These are phyloP conservation scores for Aurantiochytrium sp. DNA, from an alignment of 108 stramenopile species.

Conservation along the genomic window DNA sequence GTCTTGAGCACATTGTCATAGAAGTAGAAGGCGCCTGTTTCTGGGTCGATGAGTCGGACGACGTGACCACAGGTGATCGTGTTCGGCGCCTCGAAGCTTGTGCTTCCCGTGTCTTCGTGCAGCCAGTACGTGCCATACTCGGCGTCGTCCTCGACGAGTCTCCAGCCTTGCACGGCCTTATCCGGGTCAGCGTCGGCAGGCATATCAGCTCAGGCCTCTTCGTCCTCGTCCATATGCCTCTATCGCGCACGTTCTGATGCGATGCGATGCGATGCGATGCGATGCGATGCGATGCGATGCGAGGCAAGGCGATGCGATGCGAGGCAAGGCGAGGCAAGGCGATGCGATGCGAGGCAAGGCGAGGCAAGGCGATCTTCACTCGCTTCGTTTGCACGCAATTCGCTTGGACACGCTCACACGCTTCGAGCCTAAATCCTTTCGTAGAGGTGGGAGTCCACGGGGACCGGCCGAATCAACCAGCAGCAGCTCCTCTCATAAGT, in stretches of 20 bases:
- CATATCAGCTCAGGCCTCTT: no score
- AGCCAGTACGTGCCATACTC: background rate
- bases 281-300: background rate
- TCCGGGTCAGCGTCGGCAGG: no score
- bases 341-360: background rate
- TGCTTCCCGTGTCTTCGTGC: background rate
- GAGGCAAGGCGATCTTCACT: no score
- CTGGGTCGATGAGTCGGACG: background rate
- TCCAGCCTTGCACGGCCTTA: no score
- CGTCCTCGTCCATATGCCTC: no score
- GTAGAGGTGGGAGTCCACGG: no score
- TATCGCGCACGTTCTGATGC: background rate
- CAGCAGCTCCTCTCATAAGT: no score
- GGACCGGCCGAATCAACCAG: no score
- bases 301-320: background rate
- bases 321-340: background rate
- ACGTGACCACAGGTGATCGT: background rate
- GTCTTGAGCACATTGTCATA: background rate
- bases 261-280: background rate
- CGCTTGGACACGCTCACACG: no score
- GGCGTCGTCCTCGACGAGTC: no score
- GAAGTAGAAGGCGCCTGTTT: background rate
- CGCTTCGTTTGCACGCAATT: no score
- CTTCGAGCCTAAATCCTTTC: no score
- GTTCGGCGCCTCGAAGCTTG: background rate